Conservation (phyloP, 2,329 filamentous ascomycete species). For the Botrytis galanthina region DNA sequence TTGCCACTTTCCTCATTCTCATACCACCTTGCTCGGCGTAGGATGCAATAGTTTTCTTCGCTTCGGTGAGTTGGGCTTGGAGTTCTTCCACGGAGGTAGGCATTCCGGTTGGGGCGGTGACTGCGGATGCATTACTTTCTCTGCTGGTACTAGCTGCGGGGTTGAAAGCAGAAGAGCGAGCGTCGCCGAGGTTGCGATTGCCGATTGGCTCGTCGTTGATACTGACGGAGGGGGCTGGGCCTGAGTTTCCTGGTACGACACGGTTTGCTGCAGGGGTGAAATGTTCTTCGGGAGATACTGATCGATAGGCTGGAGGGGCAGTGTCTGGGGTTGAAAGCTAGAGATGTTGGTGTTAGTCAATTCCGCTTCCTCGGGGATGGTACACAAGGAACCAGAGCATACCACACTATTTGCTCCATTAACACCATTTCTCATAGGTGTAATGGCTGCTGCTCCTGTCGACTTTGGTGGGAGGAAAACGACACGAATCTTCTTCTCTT, state of each 20-base stretch:
- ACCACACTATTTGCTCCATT: constrained; percentile 31
- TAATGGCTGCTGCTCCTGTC: constrained; percentile 33
- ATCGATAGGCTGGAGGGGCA: constrained; percentile 51
- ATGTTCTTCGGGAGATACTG: constrained; percentile 48
- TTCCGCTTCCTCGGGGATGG: background rate
- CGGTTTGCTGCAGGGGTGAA: constrained; percentile 36
- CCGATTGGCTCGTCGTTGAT: constrained; percentile 44
- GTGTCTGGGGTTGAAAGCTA: constrained; percentile 30
- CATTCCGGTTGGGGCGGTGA: constrained; percentile 46
- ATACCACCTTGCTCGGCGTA: constrained; percentile 71
- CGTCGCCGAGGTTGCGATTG: constrained; percentile 45
- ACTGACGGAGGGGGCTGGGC: constrained; percentile 43
- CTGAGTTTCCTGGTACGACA: constrained; percentile 29
- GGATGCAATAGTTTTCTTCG: constrained; percentile 68
- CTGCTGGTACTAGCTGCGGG: constrained; percentile 51
- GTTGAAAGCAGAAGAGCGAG: constrained; percentile 69
- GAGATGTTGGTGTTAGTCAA: constrained; percentile 6
- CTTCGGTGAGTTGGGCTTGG: constrained; percentile 70
- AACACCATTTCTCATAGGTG: constrained; percentile 35
- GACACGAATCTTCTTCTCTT: constrained; percentile 96
- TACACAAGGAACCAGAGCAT: constrained; percentile 21
- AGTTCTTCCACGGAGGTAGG: constrained; percentile 54
- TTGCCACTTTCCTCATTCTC: constrained; percentile 72
- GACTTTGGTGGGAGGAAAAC: constrained; percentile 69
- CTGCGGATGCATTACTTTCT: constrained; percentile 39